Conservation (phyloP, 768 basidiomycete species). For the Suillus luteus region DNA sequence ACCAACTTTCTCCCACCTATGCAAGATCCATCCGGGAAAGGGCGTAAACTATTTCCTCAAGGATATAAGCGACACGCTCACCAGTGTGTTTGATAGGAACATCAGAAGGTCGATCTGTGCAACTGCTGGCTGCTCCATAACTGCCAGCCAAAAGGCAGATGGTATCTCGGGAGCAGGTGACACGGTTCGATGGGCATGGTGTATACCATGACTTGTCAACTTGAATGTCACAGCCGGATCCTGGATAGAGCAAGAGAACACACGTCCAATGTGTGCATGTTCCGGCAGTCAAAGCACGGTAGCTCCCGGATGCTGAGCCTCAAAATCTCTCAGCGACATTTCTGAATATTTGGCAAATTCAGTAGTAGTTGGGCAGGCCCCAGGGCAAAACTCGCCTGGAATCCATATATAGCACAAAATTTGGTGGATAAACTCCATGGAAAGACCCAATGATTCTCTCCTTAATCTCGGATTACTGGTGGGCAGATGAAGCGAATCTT, state of each 20-base stretch:
- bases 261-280: neutral
- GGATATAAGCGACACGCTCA: neutral
- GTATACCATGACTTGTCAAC: neutral
- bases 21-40: neutral
- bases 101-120: neutral
- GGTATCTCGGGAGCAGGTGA: neutral
- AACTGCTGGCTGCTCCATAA: neutral
- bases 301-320: neutral
- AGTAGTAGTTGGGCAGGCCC: neutral
- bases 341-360: neutral
- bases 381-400: neutral
- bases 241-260: neutral
- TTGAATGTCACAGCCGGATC: neutral
- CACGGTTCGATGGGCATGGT: neutral
- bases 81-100: neutral
- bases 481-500: neutral
- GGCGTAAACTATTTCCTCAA: neutral
- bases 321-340: neutral
- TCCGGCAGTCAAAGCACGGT: neutral
- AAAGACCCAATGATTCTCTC: neutral
- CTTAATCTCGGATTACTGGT: too few relatives aligned
- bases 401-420: neutral
- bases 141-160: neutral
- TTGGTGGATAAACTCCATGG: neutral
- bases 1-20: neutral